These are phyloP conservation scores for Penicillium psychrosexuale DNA, from an alignment of 2,329 filamentous ascomycete species.

Conservation along the genomic window DNA sequence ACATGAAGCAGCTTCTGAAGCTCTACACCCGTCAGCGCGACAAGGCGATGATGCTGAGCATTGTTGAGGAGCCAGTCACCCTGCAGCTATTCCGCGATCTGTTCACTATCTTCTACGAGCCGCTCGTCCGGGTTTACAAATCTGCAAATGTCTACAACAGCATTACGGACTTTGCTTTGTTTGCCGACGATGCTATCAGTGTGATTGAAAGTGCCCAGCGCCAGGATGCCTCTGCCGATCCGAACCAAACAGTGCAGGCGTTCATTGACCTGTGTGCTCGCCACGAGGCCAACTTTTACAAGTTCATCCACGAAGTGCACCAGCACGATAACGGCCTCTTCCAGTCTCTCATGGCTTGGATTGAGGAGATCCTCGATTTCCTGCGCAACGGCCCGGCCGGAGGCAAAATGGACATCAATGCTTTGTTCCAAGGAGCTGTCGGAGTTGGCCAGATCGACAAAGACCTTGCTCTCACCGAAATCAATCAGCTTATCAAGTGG, in stretches of 20 bases:
- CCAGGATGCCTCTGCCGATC: conserved; percentile 85
- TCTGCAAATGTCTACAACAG: conserved; percentile 97
- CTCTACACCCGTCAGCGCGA: conserved; percentile 86
- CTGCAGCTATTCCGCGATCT: conserved; percentile 93
- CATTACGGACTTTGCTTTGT: conserved; percentile 91
- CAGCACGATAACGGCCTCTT: conserved; percentile 96
- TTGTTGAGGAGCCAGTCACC: conserved; percentile 96
- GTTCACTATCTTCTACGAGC: conserved; percentile 98
- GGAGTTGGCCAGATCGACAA: conserved; percentile 67
- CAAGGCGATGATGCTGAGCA: conserved; percentile 93
- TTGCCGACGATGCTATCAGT: conserved; percentile 87
- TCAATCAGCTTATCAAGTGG: conserved; percentile 84
- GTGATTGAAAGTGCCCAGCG: conserved; percentile 67
- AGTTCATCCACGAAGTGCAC: conserved; percentile 97
- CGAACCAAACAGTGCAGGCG: conserved; percentile 95
- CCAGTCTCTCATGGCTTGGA: conserved; percentile 93
- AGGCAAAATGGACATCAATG: conserved; percentile 90
- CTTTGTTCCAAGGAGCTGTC: conserved; percentile 77
- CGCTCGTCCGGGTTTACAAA: conserved; percentile 94
- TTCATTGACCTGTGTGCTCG: conserved; percentile 96
- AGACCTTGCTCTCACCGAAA: conserved; percentile 70
- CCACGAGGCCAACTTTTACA: conserved; percentile 97
- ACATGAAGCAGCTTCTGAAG: conserved; percentile 92
- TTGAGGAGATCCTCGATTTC: conserved; percentile 93
- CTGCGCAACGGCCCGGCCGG: conserved; percentile 78